These are phyloP conservation scores for Lathyrus sativus DNA, from an alignment of 306 rosid genomes.

Conservation along the genomic window DNA sequence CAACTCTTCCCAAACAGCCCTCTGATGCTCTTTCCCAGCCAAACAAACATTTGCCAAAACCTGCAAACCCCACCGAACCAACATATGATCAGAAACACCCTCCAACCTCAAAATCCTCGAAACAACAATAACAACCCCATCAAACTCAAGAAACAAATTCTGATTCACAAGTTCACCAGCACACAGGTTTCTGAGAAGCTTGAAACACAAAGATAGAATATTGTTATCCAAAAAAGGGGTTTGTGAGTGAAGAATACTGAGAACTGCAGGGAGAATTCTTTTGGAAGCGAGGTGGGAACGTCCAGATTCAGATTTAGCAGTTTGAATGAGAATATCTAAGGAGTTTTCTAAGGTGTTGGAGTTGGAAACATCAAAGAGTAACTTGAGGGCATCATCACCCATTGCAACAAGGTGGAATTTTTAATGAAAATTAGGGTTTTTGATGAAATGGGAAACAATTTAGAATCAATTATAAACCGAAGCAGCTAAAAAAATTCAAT, in stretches of 20 bases:
- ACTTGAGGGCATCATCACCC: conserved; percentile 45
- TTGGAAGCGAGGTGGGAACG: conserved; percentile 53
- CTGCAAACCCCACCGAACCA: conserved; percentile 66
- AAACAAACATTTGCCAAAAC: conserved; percentile 74
- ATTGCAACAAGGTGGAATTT: neutral
- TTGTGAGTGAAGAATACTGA: conserved; percentile 38
- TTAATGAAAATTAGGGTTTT: conserved; percentile 3
- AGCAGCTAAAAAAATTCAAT: no score
- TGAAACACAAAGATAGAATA: conserved; percentile 48
- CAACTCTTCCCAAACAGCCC: conserved; percentile 56
- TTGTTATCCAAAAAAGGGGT: neutral
- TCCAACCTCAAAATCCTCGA: conserved; percentile 46
- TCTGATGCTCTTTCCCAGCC: conserved; percentile 71
- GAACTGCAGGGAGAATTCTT: conserved; percentile 45
- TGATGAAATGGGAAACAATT: neutral
- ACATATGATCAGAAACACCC: conserved; percentile 39
- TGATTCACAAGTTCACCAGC: conserved; percentile 68
- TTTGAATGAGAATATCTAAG: conserved; percentile 47
- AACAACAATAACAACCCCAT: conserved; percentile 53
- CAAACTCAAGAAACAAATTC: conserved; percentile 52
- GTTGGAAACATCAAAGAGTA: conserved; percentile 46
- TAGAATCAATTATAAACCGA: no score
- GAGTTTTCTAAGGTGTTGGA: conserved; percentile 45
- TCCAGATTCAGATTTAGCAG: conserved; percentile 52
- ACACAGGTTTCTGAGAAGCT: conserved; percentile 68